A percentile compares a stretch with the other conserved stretches of the same genome.
phyloP scores from a whole-genome alignment of 768 basidiomycete species.

The Russula emetica region DNA sequence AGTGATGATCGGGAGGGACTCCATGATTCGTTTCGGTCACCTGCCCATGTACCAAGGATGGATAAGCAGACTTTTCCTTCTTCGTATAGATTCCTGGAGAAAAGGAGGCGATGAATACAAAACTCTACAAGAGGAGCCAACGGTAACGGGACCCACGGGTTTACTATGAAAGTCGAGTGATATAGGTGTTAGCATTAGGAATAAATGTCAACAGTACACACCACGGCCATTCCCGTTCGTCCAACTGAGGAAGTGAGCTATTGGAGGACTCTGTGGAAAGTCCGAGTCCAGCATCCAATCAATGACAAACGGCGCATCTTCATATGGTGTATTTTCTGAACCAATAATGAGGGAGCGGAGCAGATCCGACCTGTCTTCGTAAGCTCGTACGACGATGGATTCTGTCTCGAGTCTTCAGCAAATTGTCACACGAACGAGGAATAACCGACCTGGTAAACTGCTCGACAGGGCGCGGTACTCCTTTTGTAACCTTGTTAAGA shows the following conservation, averaged over 20 bases:
- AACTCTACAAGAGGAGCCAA: background rate
- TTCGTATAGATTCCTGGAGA: conserved; percentile 77
- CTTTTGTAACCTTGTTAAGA: conserved; percentile 69
- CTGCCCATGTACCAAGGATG: conserved; percentile 88
- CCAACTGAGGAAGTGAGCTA: conserved; percentile 90
- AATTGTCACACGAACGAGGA: background rate
- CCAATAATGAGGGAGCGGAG: conserved; percentile 87
- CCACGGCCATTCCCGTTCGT: conserved; percentile 91
- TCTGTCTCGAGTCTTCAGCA: conserved; percentile 42
- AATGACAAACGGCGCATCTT: conserved; percentile 91
- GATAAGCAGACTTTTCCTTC: conserved; percentile 94
- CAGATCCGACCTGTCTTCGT: conserved; percentile 85
- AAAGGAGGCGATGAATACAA: background rate
- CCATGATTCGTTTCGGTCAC: conserved; percentile 87
- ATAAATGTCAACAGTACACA: conserved; percentile 34
- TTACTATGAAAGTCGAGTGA: conserved; percentile 43
- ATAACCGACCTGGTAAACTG: conserved; percentile 71
- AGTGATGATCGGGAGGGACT: conserved; percentile 78
- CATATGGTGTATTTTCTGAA: conserved; percentile 91
- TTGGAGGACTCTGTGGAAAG: conserved; percentile 77
- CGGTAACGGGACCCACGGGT: conserved; percentile 57
- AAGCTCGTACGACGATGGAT: conserved; percentile 83
- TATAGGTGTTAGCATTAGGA: conserved; percentile 1
- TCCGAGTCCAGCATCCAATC: conserved; percentile 88
- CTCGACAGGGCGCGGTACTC: conserved; percentile 78